Conservation (phyloP, 176 grass and related monocot genomes). For the Aegilops speltoides region DNA sequence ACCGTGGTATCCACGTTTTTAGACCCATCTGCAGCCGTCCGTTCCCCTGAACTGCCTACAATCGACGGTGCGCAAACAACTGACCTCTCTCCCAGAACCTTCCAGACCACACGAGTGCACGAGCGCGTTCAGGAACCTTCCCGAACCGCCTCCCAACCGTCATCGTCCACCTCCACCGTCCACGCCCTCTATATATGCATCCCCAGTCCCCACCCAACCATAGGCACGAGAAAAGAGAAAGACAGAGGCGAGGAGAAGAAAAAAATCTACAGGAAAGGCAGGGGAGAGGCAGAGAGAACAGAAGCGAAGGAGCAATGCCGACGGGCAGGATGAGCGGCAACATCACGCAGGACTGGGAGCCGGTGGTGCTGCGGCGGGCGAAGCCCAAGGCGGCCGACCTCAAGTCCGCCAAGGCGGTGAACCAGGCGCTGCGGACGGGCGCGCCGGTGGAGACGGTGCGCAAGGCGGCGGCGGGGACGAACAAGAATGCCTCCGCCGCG, state of each 20-base stretch:
- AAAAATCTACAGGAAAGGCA: background rate
- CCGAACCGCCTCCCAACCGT: conserved; percentile 8
- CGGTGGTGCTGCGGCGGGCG: conserved; percentile 61
- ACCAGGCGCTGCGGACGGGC: conserved; percentile 65
- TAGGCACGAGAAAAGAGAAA: no score
- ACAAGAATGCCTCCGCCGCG: conserved; percentile 33
- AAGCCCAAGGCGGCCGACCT: conserved; percentile 60
- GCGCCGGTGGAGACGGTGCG: conserved; percentile 65
- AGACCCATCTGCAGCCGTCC: background rate
- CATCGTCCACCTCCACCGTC: background rate
- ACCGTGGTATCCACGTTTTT: conserved; percentile 13
- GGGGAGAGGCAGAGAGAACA: background rate
- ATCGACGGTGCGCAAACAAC: conserved; percentile 1
- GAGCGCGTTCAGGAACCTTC: conserved; percentile 5
- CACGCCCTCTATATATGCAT: background rate
- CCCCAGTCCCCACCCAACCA: background rate
- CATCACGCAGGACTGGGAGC: conserved; percentile 94
- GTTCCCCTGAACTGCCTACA: no score
- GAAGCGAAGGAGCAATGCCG: conserved; percentile 15
- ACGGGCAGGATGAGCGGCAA: conserved; percentile 47
- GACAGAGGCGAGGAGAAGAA: background rate
- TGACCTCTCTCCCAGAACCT: background rate
- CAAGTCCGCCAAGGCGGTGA: conserved; percentile 73
- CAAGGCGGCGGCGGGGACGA: conserved; percentile 62
- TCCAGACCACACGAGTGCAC: background rate